A percentile compares a stretch with the other conserved stretches of the same genome.
phyloP scores from a whole-genome alignment of 2,329 filamentous ascomycete genomes.

The Penicillium polonicum region DNA sequence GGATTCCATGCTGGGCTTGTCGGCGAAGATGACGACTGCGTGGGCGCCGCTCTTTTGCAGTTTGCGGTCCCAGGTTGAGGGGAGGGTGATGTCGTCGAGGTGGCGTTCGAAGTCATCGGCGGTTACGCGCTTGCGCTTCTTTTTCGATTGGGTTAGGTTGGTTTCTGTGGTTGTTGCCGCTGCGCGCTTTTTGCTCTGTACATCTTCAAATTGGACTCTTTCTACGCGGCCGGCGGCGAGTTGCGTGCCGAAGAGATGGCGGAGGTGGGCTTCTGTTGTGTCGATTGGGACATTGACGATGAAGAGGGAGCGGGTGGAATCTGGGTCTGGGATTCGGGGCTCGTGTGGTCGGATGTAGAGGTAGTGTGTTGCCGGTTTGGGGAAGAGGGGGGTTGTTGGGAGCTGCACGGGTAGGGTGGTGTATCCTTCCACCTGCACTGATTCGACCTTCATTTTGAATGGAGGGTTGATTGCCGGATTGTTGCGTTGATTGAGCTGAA shows the following conservation, averaged over 20 bases:
- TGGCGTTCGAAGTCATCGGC: conserved; percentile 53
- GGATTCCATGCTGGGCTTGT: conserved; percentile 72
- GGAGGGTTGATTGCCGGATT: conserved; percentile 11
- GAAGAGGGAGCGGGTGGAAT: conserved; percentile 79
- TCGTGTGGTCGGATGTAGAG: conserved; percentile 82
- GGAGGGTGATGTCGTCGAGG: conserved; percentile 62
- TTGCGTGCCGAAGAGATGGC: conserved; percentile 70
- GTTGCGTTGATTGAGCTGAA: conserved; percentile 8
- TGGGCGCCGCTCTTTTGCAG: conserved; percentile 73
- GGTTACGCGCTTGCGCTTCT: conserved; percentile 57
- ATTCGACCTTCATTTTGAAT: conserved; percentile 37
- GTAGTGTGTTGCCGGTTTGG: conserved; percentile 68
- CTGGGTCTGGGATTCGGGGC: conserved; percentile 70
- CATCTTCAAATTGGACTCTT: conserved; percentile 68
- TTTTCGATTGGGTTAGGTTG: conserved; percentile 29
- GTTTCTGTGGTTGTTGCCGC: conserved; percentile 21
- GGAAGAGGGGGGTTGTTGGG: conserved; percentile 62
- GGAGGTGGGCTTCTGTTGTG: conserved; percentile 73
- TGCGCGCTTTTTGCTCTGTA: conserved; percentile 39
- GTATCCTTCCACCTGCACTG: conserved; percentile 59
- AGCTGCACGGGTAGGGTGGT: conserved; percentile 67
- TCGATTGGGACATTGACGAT: conserved; percentile 87
- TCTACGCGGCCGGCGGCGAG: conserved; percentile 78
- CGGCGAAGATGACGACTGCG: conserved; percentile 79
- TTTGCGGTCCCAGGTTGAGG: conserved; percentile 69